Percentiles rank a stretch among this genome's conserved stretches.
Evolutionary conservation across 1,139 yeast genomes (phyloP).

Genomic region (Candida mesenterica): DNA sequence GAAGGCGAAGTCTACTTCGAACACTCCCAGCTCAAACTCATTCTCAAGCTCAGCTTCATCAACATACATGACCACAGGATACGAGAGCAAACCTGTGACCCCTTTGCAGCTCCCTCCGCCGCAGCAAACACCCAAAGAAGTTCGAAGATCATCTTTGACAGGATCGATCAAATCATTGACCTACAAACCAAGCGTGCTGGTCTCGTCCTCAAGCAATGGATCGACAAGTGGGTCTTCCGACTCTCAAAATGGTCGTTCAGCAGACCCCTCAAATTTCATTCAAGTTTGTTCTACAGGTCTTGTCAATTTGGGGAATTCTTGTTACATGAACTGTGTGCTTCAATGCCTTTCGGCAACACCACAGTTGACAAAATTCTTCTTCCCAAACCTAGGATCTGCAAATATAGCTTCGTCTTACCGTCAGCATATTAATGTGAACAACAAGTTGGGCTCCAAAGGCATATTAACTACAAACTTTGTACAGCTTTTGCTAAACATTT

Average conservation of each 20-base stretch:
- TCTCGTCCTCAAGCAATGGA: too few species aligned
- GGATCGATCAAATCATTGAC: constrained; percentile 8
- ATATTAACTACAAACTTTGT: constrained; percentile 74
- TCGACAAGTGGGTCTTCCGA: too few species aligned
- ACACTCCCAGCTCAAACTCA: constrained; percentile 20
- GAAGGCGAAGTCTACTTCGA: constrained; percentile 27
- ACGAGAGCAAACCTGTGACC: not conserved
- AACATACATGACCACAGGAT: too few species aligned
- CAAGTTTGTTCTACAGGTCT: constrained; percentile 56
- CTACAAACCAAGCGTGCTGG: constrained; percentile 1
- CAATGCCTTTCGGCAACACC: constrained; percentile 68
- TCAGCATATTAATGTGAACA: constrained; percentile 70
- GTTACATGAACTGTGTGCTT: constrained; percentile 88
- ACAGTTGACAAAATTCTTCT: constrained; percentile 42
- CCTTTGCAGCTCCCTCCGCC: constrained; percentile 8
- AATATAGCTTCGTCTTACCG: constrained; percentile 45
- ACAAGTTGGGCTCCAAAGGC: constrained; percentile 83
- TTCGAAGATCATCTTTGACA: constrained; percentile 5
- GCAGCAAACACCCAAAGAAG: constrained; percentile 13
- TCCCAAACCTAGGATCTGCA: constrained; percentile 22
- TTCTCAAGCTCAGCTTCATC: constrained; percentile 4
- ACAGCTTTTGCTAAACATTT: constrained; percentile 59
- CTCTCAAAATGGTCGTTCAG: too few species aligned
- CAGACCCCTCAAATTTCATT: constrained; percentile 23
- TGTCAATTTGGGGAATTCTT: constrained; percentile 83